phyloP scores from a whole-genome alignment of 371 early-diverging fungal genomes.

The Rhizopus sp. region DNA sequence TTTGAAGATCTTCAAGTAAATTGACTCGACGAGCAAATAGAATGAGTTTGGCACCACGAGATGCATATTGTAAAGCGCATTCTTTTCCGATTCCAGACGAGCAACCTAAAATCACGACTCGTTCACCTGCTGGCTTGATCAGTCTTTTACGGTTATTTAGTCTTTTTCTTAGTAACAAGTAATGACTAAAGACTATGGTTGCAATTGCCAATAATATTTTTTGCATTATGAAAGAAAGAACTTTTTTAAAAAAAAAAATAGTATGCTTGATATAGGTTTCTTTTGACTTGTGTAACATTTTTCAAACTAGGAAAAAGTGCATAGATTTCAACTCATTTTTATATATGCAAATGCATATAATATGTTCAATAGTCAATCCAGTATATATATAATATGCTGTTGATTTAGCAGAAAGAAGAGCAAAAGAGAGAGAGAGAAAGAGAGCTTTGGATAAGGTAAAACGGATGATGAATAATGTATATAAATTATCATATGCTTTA shows the following conservation, averaged over 20 bases:
- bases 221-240: not conserved
- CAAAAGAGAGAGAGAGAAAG: too few relatives aligned
- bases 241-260: not conserved
- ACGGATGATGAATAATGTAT: too few relatives aligned
- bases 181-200: not conserved
- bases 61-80: conserved; percentile 72
- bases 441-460: too few relatives aligned
- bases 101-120: conserved; percentile 78
- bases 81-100: conserved; percentile 82
- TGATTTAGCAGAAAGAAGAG: too few relatives aligned
- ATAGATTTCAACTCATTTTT: too few relatives aligned
- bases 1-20: conserved; percentile 51
- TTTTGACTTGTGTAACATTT: too few relatives aligned
- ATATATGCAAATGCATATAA: too few relatives aligned
- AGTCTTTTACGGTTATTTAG: conserved; percentile 9
- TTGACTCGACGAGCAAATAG: conserved; percentile 68
- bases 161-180: not conserved
- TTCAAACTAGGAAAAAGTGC: too few relatives aligned
- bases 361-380: too few relatives aligned
- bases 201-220: not conserved
- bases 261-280: too few relatives aligned
- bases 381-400: too few relatives aligned
- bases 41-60: conserved; percentile 66
- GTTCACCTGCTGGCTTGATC: conserved; percentile 38
- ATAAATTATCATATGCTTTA: too few relatives aligned